These are phyloP conservation scores for Tetracladium setigerum DNA, from an alignment of 495 filamentous ascomycete species.

Conservation along the genomic window DNA sequence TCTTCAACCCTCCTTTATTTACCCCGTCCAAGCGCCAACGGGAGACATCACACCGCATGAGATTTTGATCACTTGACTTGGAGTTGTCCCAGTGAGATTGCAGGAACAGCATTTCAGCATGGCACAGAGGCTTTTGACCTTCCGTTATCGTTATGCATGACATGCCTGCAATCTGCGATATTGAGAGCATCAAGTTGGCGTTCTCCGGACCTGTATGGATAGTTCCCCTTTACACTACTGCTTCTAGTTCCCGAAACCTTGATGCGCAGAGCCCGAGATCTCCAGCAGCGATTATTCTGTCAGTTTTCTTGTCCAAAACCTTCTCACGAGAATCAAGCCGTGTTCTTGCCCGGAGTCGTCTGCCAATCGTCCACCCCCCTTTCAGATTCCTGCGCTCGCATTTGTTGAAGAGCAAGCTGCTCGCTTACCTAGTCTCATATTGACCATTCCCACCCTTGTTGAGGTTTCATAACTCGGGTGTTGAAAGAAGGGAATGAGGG, in stretches of 20 bases:
- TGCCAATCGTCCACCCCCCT: no score
- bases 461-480: slow-evolving; percentile 6
- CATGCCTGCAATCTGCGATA: slow-evolving; percentile 16
- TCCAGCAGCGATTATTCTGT: no score
- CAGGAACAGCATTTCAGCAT: slow-evolving; percentile 26
- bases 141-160: slow-evolving; percentile 20
- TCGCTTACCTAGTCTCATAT: slow-evolving; percentile 18
- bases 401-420: neutral
- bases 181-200: no score
- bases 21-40: slow-evolving; percentile 18
- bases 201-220: no score
- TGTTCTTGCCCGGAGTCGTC: no score
- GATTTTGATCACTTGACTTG: slow-evolving; percentile 60
- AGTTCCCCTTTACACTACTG: no score
- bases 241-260: no score
- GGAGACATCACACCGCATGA: slow-evolving; percentile 45
- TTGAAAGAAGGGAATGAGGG: slow-evolving; percentile 4
- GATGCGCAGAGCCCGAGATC: no score
- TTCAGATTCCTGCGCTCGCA: slow-evolving; percentile 2
- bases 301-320: no score
- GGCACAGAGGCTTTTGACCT: neutral
- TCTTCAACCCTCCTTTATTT: slow-evolving; percentile 21
- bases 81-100: slow-evolving; percentile 23
- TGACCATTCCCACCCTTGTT: slow-evolving; percentile 15
- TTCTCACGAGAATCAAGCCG: no score